These are phyloP conservation scores for Ceratocystiopsis sp. DNA, from an alignment of 2,329 filamentous ascomycete genomes.

Conservation along the genomic window DNA sequence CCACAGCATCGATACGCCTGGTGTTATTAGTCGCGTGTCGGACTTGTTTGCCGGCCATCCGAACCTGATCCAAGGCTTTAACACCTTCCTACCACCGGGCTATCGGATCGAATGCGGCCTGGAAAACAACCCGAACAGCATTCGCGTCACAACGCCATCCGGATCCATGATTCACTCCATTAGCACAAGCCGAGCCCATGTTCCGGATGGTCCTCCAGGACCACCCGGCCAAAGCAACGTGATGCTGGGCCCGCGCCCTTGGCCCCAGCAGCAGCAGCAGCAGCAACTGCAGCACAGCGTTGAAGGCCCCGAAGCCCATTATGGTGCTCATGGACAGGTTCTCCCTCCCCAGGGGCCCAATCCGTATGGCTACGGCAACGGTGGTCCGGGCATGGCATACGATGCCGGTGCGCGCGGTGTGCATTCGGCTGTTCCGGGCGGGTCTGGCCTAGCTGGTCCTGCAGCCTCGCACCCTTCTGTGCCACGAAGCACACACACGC, in stretches of 20 bases:
- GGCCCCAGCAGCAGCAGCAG: constrained; percentile 30
- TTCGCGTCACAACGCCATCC: constrained; percentile 90
- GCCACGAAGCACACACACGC: constrained; percentile 38
- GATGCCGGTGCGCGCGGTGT: too few species aligned
- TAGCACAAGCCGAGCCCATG: constrained; percentile 30
- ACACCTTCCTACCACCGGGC: constrained; percentile 88
- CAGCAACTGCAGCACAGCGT: constrained; percentile 37
- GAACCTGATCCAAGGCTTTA: constrained; percentile 91
- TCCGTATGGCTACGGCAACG: constrained; percentile 13
- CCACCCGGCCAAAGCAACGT: constrained; percentile 21
- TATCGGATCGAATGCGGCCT: constrained; percentile 94
- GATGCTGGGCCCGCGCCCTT: constrained; percentile 25
- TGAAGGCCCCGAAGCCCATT: constrained; percentile 45
- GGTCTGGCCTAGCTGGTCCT: constrained; percentile 1
- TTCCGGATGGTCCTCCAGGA: constrained; percentile 25
- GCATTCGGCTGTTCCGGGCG: too few species aligned
- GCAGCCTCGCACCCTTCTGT: constrained; percentile 24
- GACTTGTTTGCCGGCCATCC: constrained; percentile 92
- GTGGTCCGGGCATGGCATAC: neutral
- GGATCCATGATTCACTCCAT: constrained; percentile 93
- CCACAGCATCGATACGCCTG: constrained; percentile 76
- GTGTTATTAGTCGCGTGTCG: constrained; percentile 91
- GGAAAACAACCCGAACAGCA: constrained; percentile 87
- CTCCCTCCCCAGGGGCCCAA: constrained; percentile 20
- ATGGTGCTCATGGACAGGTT: constrained; percentile 38